These are phyloP conservation scores for Piromyces finnis DNA, from an alignment of 192 early-diverging fungal species.

Conservation along the genomic window DNA sequence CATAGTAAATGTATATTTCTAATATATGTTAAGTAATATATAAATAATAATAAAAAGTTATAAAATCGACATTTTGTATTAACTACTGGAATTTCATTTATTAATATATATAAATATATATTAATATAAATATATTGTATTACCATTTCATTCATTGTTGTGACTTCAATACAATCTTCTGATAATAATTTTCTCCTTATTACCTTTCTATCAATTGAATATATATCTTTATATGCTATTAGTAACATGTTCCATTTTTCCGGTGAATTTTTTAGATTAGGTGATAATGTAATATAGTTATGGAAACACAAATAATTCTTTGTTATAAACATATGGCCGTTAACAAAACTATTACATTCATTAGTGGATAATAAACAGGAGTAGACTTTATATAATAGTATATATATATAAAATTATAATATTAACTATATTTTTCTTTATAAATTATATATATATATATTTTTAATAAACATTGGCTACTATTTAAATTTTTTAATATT, in stretches of 20 bases:
- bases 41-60: too few species aligned
- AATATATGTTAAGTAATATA: too few species aligned
- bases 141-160: background rate
- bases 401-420: background rate
- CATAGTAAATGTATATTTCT: background rate
- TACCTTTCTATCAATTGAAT: background rate
- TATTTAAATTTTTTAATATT: background rate
- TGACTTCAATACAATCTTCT: background rate
- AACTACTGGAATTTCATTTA: too few species aligned
- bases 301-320: background rate
- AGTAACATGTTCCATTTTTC: background rate
- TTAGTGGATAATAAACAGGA: background rate
- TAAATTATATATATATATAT: too few species aligned
- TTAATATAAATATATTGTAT: too few species aligned
- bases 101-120: too few species aligned
- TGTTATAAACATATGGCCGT: background rate
- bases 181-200: background rate
- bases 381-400: background rate
- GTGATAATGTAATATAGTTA: background rate
- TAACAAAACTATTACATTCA: background rate
- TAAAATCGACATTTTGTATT: too few species aligned
- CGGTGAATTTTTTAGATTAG: background rate
- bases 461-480: too few species aligned
- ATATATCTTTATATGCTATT: background rate
- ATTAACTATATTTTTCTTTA: too few species aligned